Evolutionary conservation across 768 basidiomycete species (phyloP), one percentile per base, ranked within the genome.

Genomic region (Tulasnella sp.): DNA sequence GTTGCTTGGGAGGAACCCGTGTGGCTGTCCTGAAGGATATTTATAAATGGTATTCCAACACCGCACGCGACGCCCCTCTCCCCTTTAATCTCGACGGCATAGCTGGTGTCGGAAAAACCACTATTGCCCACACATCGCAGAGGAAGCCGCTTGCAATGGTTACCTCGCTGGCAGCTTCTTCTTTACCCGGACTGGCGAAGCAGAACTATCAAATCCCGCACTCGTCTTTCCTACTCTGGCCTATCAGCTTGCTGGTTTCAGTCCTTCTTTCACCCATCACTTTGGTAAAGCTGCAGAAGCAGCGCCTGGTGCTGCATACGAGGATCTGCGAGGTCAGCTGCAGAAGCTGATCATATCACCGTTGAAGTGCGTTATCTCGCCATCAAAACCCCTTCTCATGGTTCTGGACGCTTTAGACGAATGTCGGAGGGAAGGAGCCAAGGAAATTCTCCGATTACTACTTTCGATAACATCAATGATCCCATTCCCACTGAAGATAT

Each of bases 341-440:
- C 24, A 58, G 9, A 32, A 58, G 17, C 61, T 71, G 4, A 10
- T 70, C 19, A 23, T 54, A 1, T 29, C 32, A 23, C 65, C 66
- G 4, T 51, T 65, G 9, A 5, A 34, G 17, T 26, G 11, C 0
- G n/a, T n/a, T 10, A 17, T 45, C 8, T 8, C 38, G 5, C 3
- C 53, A 19, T 21, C 58, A 21, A 26, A 56, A 23, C 65, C 61
- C 7, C 32, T 70, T 26, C 43, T 74, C 15, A 60, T 74, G 48
- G 65, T 73, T 49, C 63, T 75, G 21, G 74, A 75, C 61, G 73
- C 68, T 2, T 62, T 75, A 26, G 73, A 75, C 62, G 73, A 75
- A 65, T 69, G 73, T 5, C 66, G 53, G 5, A 38, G 24, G n/a
- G 49, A 51, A 38, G 55, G 19, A 17, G 27, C 51, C 4, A 53